Base-by-base conservation (phyloP, 2,329 filamentous ascomycete species). In the Fusarium mangiferae region DNA sequence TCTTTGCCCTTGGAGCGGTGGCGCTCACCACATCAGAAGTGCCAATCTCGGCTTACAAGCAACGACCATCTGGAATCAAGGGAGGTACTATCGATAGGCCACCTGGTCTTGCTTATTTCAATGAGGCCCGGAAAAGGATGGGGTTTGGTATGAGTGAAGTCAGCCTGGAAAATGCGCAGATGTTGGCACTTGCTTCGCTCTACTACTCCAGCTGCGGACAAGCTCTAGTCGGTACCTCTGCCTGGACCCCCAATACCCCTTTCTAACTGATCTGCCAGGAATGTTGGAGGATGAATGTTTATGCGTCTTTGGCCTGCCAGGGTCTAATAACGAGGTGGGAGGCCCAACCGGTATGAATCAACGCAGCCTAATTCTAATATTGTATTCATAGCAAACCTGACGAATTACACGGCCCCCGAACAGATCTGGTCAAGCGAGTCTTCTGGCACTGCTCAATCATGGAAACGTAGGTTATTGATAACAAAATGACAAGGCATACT, bases 81-180 rank as follows among this genome's bases (percentile, higher is more conserved):
- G 89, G 88, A 18, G 87, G 88, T 3, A 84, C 85, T 5, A 74
- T 79, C 6, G 82, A 84, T 20, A 82, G 82, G 24, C 89, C 89
- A 5, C 90, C 90, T 0, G 90, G 90, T 1, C 78, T 91, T 6
- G 84, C 84, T 3, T 84, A 90, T 41, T 91, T 91, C 80, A 91
- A 91, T 70, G 90, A 91, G 78, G 90, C 89, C 22, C 84, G 90
- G 57, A 86, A 85, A 66, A 83, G 88, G n/a, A 84, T 91, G 77
- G 90, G 90, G 0, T 90, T 90, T 76, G 83, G 87, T 15, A 76
- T 87, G 60, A 87, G 86, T 4, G 85, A 89, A 30, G 88, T 85
- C 75, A 88, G 85, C 56, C 78, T 91, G 33, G 89, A 90, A 73
- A 90, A 88, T 67, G 84, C 91, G 13, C 90, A 91, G 75, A 86